These are phyloP conservation scores for Suillus lakei DNA, from an alignment of 768 basidiomycete genomes.

Conservation along the genomic window DNA sequence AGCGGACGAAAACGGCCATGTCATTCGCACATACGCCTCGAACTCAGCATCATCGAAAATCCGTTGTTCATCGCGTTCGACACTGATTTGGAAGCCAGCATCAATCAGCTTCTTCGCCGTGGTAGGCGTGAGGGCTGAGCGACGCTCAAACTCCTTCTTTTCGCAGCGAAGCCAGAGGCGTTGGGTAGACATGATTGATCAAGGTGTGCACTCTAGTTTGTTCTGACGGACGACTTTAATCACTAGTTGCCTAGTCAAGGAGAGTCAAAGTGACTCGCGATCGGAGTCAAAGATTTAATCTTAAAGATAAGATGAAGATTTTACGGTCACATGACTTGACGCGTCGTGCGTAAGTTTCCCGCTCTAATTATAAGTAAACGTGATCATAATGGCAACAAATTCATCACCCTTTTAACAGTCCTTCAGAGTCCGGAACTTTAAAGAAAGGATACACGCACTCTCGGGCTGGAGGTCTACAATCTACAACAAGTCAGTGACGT, in stretches of 20 bases:
- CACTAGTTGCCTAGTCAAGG: background rate
- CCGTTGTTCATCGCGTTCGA: conserved; percentile 92
- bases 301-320: background rate
- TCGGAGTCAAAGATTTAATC: conserved; percentile 2
- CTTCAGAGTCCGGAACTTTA: no score
- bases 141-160: conserved; percentile 92
- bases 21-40: conserved; percentile 69
- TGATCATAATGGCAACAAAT: no score
- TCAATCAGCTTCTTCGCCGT: conserved; percentile 88
- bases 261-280: background rate
- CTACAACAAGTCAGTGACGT: no score
- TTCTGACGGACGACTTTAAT: background rate
- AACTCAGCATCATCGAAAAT: conserved; percentile 95
- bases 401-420: no score
- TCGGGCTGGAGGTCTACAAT: no score
- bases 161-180: conserved; percentile 95
- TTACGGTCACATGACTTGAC: conserved; percentile 1
- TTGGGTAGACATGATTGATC: conserved; percentile 49
- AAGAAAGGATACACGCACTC: no score
- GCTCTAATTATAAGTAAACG: no score
- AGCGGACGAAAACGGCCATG: conserved; percentile 11
- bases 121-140: conserved; percentile 91
- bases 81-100: conserved; percentile 86
- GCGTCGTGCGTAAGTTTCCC: no score
- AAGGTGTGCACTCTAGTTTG: background rate